A percentile compares a stretch with the other conserved stretches of the same genome.
Conservation (phyloP, 257 asterid genomes). For the Solanum gracilifrons region DNA sequence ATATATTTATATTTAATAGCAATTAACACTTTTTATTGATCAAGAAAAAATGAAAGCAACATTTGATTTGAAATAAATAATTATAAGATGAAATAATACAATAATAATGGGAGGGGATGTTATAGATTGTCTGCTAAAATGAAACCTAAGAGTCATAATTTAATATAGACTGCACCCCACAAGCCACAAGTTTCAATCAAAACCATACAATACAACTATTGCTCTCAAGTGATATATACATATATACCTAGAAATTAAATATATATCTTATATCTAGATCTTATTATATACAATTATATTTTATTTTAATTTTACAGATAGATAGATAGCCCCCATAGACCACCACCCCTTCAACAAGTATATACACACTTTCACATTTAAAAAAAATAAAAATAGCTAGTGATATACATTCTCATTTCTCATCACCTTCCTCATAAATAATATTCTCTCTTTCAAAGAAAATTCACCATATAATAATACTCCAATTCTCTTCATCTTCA, state of each 20-base stretch:
- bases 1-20: no score
- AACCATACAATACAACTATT: constrained; percentile 16
- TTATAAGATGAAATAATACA: not conserved
- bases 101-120: not conserved
- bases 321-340: constrained; percentile 10
- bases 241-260: not conserved
- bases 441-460: not conserved
- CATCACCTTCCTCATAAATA: constrained; percentile 24
- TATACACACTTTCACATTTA: not conserved
- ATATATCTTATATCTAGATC: not conserved
- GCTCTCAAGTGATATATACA: constrained; percentile 5
- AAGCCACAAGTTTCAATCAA: constrained; percentile 12
- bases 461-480: constrained; percentile 4
- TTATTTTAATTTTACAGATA: constrained; percentile 25
- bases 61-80: not conserved
- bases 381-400: not conserved
- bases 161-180: constrained; percentile 22
- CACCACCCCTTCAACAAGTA: not conserved
- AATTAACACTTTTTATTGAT: no score
- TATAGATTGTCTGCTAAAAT: not conserved
- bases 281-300: not conserved
- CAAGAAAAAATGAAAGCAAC: not conserved
- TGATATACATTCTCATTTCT: constrained; percentile 13
- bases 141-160: constrained; percentile 1
- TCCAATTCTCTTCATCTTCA: constrained; percentile 4